A percentile compares a stretch with the other conserved stretches of the same genome.
Evolutionary conservation across 495 filamentous ascomycete species (phyloP).

Genomic region (Aspergillus biplanus): DNA sequence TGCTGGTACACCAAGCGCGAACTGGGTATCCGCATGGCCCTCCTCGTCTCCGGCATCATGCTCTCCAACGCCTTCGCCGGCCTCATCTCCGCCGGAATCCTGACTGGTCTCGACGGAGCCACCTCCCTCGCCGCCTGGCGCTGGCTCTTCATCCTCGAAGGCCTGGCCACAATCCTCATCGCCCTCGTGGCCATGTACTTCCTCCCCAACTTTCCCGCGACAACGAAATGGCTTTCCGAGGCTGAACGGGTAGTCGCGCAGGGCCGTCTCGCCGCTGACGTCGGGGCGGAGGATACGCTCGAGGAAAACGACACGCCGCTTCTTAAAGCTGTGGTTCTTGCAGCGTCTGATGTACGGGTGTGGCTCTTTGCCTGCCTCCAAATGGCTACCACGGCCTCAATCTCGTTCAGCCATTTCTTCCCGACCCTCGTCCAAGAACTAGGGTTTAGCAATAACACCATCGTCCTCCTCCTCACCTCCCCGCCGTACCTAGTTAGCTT

Average conservation of each 20-base stretch:
- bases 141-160: constrained; percentile 72
- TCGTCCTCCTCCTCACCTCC: background rate
- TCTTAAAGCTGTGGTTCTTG: constrained; percentile 14
- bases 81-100: constrained; percentile 53
- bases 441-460: background rate
- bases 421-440: background rate
- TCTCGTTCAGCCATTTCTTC: constrained; percentile 4
- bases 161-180: constrained; percentile 56
- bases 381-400: background rate
- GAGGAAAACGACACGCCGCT: constrained; percentile 24
- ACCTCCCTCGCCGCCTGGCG: constrained; percentile 61
- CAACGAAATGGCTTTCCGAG: constrained; percentile 68
- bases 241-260: constrained; percentile 64
- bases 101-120: constrained; percentile 49
- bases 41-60: constrained; percentile 59
- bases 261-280: constrained; percentile 69
- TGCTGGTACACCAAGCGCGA: constrained; percentile 65
- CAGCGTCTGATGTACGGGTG: constrained; percentile 4
- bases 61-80: constrained; percentile 68
- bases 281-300: constrained; percentile 62
- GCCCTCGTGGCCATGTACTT: constrained; percentile 60
- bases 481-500: background rate
- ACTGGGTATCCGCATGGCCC: constrained; percentile 57
- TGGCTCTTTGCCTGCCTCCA: constrained; percentile 1
- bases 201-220: constrained; percentile 72